Evolutionary conservation across 352 stramenopile species (phyloP), one percentile per base, ranked within the genome.

Genomic region (Peronosclerospora sorghi): DNA sequence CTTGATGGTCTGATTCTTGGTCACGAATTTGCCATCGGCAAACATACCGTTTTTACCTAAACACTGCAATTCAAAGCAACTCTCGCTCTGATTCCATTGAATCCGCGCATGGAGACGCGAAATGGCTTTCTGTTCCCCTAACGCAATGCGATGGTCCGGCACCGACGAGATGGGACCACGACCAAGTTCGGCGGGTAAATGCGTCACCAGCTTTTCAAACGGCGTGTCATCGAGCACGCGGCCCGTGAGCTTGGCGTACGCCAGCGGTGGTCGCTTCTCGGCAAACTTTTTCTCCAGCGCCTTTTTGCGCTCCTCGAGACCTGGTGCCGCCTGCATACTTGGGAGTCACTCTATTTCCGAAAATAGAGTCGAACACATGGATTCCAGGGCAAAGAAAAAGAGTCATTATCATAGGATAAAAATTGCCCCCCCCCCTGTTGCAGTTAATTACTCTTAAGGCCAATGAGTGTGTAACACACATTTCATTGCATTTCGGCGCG

Each of bases 1-100:
- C 20, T 74, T 76, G 36, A 91, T 47, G 9, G 61, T 84, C 41
- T 76, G 58, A 53, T 86, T 78, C 58, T 89, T 89, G 27, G 60
- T 40, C 23, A 91, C 59, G 41, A 71, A 80, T 37, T 72, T 76
- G 43, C 79, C 79, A 26, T 66, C 60, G 10, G 65, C 74, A 35
- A 81, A 86, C 38, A 91, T 65, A 15, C 76, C 76, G 53, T 91
- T 91, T 58, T 91, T 91, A 39, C 79, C 79, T 5, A 91, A 53
- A 53, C 76, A 85, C 32, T 70, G 51, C 29, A 91, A 35, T 54
- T 91, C 73, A 36, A 91, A 87, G 55, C 70, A 74, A 42, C 72
- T 73, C 41, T 83, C 75, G 13, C 63, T 66, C 32, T 73, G 57
- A 37, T 73, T 89, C 79, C 79, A 91, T 34, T 82, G 60, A 51